phyloP scores from a whole-genome alignment of 257 asterid genomes.

The Ehretia macrophylla region DNA sequence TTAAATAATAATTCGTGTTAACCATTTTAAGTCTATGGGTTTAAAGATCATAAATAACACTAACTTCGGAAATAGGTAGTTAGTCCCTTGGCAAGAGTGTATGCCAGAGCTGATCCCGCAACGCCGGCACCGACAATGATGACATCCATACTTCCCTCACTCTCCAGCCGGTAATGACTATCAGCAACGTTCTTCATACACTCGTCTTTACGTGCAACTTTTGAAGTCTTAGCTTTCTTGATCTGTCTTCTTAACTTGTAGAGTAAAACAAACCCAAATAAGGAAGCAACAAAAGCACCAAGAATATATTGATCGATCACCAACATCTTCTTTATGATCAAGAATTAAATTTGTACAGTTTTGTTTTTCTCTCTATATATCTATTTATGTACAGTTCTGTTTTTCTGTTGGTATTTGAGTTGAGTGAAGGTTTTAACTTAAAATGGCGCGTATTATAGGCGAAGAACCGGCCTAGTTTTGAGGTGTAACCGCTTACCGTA shows the following conservation, averaged over 20 bases:
- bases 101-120: conserved; percentile 50
- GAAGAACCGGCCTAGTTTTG: background rate
- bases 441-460: conserved; percentile 16
- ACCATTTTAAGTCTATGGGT: too few relatives aligned
- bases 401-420: too few relatives aligned
- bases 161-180: conserved; percentile 16
- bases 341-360: too few relatives aligned
- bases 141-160: conserved; percentile 34
- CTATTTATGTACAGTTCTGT: background rate
- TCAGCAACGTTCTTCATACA: conserved; percentile 3
- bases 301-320: conserved; percentile 26
- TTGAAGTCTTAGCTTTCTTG: background rate
- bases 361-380: too few relatives aligned
- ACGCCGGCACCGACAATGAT: conserved; percentile 51
- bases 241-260: conserved; percentile 18
- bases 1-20: too few relatives aligned
- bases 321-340: background rate
- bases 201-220: background rate
- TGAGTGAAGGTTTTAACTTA: too few relatives aligned
- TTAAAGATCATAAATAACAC: too few relatives aligned
- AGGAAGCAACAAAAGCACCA: conserved; percentile 23
- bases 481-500: too few relatives aligned
- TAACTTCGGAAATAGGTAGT: too few relatives aligned
- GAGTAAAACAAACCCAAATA: conserved; percentile 22
- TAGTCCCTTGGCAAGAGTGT: conserved; percentile 43